These are phyloP conservation scores for Polygonum aviculare DNA, from an alignment of 148 eudicot species.

Conservation along the genomic window DNA sequence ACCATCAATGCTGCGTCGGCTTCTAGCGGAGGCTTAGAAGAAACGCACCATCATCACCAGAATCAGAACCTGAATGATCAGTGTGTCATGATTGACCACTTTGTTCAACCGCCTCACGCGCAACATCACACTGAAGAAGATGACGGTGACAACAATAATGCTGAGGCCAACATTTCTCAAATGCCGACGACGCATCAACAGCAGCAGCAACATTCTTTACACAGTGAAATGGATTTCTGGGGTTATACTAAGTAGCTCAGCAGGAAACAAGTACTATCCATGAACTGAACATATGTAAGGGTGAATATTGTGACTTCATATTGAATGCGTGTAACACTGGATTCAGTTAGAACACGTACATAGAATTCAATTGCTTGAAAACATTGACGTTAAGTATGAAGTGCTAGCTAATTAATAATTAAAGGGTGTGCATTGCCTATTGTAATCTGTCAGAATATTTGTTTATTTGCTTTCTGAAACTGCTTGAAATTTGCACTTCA, in stretches of 20 bases:
- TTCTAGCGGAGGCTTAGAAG: slow-evolving; percentile 19
- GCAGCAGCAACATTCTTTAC: slow-evolving; percentile 38
- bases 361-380: slow-evolving; percentile 9
- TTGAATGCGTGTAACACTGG: slow-evolving; percentile 6
- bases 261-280: not conserved
- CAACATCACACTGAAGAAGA: slow-evolving; percentile 18
- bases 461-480: not conserved
- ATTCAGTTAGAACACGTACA: slow-evolving; percentile 1
- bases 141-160: slow-evolving; percentile 4
- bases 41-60: slow-evolving; percentile 27
- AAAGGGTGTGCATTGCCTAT: not conserved
- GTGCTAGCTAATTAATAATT: not conserved
- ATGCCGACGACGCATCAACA: slow-evolving; percentile 5
- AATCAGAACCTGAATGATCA: slow-evolving; percentile 40
- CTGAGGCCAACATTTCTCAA: slow-evolving; percentile 7
- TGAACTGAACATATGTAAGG: slow-evolving; percentile 8
- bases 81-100: slow-evolving; percentile 49
- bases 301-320: slow-evolving; percentile 4
- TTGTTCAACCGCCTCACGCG: slow-evolving; percentile 18
- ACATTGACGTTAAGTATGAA: not conserved
- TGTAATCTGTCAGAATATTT: not conserved
- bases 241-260: slow-evolving; percentile 51
- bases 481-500: not conserved
- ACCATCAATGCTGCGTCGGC: slow-evolving; percentile 16
- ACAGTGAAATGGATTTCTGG: slow-evolving; percentile 90